Base-by-base conservation (phyloP, 805 yeast genomes). In the Kregervanrija fluxuum region DNA sequence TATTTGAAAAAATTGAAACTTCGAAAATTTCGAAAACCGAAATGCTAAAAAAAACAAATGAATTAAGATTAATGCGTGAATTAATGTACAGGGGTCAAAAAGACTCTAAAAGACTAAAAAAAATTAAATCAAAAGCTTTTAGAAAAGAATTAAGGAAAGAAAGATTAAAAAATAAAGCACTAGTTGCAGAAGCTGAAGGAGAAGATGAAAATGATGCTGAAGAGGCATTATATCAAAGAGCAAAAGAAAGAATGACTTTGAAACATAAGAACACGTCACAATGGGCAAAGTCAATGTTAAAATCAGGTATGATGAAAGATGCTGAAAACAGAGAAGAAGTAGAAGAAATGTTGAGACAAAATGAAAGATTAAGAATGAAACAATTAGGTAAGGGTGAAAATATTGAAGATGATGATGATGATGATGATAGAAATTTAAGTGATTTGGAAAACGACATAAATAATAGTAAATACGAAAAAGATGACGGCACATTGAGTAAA, bases 51-150 rank as follows among this genome's bases (percentile, higher is more conserved):
- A 74, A 95, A 48, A 82, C 93, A 8, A 77, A 79, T 47, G 96
- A 91, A 65, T 72, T 91, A 54, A 77, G 98, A 54, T 66, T 85
- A 57, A 88, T 89, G 96, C 77, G 99, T 51, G 99, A 93, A 60
- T 75, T 91, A 50, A 87, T 91, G 96, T 93, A 89, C 69, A 75
- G 98, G 56, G 97, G 91, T 56, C 97, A 91, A 68, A 77, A 82
- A 59, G 82, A 86, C 57, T 90, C 98, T 9, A 89, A 79, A 64
- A 77, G 99, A 55, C 74, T 93, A 57, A 91, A 91, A 70, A 93
- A 91, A 68, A 93, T 93, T 64, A 93, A 93, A 64, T 88, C 96
- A 34, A 93, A 91, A 65, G 75, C 88, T 1, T 93, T 81, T 65
- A 85, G 86, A 55, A 83, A 85, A 60, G 83, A 90, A 43, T 81